A percentile compares a stretch with the other conserved stretches of the same genome.
phyloP scores from a whole-genome alignment of 1,284 basidiomycete species.

The Entoloma clypeatum region DNA sequence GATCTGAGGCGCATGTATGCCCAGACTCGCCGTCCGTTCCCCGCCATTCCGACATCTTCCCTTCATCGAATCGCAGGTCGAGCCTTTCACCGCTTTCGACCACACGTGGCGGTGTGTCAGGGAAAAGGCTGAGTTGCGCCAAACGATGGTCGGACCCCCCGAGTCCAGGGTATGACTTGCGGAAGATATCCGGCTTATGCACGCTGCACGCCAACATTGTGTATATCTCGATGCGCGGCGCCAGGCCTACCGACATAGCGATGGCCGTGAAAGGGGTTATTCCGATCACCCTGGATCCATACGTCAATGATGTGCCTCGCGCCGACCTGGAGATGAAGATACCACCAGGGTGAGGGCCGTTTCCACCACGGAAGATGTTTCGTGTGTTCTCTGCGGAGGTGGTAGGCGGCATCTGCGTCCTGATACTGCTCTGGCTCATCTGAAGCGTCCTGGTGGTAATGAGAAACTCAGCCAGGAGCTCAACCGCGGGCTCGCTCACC shows the following conservation, averaged over 20 bases:
- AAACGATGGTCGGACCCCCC: no score
- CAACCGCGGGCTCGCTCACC: conserved; percentile 43
- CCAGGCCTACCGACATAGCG: conserved; percentile 51
- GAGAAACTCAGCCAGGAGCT: conserved; percentile 46
- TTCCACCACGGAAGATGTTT: conserved; percentile 61
- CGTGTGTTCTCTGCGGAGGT: conserved; percentile 8
- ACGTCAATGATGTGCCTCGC: no score
- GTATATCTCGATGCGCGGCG: conserved; percentile 65
- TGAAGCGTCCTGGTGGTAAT: conserved; percentile 37
- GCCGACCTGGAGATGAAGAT: neutral
- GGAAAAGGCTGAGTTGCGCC: no score
- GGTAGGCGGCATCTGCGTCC: conserved; percentile 15
- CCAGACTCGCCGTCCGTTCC: neutral
- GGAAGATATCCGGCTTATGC: conserved; percentile 49
- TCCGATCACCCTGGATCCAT: conserved; percentile 49
- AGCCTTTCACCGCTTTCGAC: no score
- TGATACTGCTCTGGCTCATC: conserved; percentile 21
- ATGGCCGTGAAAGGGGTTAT: conserved; percentile 50
- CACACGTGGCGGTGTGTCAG: no score
- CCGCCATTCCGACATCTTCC: conserved; percentile 1
- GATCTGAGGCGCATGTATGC: conserved; percentile 59
- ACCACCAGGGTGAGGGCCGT: conserved; percentile 68
- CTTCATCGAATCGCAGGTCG: no score
- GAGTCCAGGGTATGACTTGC: conserved; percentile 17
- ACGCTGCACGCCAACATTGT: conserved; percentile 51